These are phyloP conservation scores for Plenodomus biglobosus DNA, from an alignment of 2,329 filamentous ascomycete species.

Conservation along the genomic window DNA sequence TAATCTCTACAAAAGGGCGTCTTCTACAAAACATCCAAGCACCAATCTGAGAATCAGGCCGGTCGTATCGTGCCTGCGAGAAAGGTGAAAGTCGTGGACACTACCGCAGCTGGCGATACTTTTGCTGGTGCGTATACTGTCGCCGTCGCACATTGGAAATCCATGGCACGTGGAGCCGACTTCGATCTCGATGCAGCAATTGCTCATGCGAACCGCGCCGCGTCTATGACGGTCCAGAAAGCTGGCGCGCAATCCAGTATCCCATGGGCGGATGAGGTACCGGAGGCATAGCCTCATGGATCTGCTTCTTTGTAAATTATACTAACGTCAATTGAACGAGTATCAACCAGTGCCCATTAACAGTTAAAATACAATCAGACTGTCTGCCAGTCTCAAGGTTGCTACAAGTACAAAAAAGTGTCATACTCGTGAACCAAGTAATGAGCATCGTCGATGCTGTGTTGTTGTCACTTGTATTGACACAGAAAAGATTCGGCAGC, in stretches of 20 bases:
- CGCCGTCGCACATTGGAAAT: conserved; percentile 59
- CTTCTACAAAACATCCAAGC: conserved; percentile 49
- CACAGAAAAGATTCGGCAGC: too few relatives aligned
- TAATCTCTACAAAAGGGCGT: conserved; percentile 39
- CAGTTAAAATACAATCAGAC: too few relatives aligned
- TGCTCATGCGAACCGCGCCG: conserved; percentile 61
- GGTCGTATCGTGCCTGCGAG: conserved; percentile 60
- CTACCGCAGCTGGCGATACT: conserved; percentile 90
- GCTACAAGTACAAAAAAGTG: too few relatives aligned
- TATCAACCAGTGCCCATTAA: too few relatives aligned
- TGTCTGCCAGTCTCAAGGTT: too few relatives aligned
- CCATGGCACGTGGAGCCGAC: conserved; percentile 44
- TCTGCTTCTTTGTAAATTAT: background rate
- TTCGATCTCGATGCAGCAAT: conserved; percentile 61
- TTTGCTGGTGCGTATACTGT: conserved; percentile 89
- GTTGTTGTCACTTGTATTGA: too few relatives aligned
- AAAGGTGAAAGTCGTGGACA: conserved; percentile 81
- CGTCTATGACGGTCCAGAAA: conserved; percentile 66
- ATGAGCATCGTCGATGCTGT: too few relatives aligned
- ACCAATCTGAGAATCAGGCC: conserved; percentile 47
- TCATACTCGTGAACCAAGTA: too few relatives aligned
- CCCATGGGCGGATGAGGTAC: conserved; percentile 62
- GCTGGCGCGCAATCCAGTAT: conserved; percentile 67
- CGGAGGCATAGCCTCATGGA: conserved; percentile 13
- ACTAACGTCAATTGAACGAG: background rate